phyloP scores from a whole-genome alignment of 441 rosid species.

The Codiaeum variegatum region DNA sequence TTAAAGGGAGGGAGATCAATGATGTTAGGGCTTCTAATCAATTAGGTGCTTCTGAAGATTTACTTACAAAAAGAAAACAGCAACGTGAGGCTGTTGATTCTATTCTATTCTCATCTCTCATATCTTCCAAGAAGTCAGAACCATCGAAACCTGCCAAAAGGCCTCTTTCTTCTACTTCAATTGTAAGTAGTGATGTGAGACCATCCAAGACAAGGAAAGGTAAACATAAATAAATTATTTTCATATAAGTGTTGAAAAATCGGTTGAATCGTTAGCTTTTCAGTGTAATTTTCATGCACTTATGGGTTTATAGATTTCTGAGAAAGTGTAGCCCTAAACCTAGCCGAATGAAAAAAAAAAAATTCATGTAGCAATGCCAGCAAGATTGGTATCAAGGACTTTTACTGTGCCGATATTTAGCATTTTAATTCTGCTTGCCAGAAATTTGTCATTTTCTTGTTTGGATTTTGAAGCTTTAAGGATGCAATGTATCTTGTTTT shows the following conservation, averaged over 20 bases:
- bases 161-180: constrained; percentile 48
- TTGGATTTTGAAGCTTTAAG: not conserved
- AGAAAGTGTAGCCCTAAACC: not conserved
- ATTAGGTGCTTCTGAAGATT: constrained; percentile 41
- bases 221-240: constrained; percentile 19
- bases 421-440: not conserved
- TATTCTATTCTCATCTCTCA: constrained; percentile 72
- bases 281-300: not conserved
- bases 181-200: constrained; percentile 35
- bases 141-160: constrained; percentile 49
- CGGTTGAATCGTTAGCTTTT: not conserved
- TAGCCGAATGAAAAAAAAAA: not conserved
- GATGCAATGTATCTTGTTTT: not conserved
- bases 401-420: not conserved
- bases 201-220: constrained; percentile 71
- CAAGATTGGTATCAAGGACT: not conserved
- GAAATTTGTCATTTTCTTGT: not conserved
- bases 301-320: not conserved
- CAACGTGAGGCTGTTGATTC: constrained; percentile 92
- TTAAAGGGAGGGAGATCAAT: constrained; percentile 28
- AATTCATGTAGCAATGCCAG: not conserved
- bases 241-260: not conserved
- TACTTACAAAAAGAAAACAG: constrained; percentile 59
- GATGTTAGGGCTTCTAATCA: constrained; percentile 31
- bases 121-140: constrained; percentile 68